Evolutionary conservation across 805 yeast genomes (phyloP).

Genomic region (Candida incommunis): DNA sequence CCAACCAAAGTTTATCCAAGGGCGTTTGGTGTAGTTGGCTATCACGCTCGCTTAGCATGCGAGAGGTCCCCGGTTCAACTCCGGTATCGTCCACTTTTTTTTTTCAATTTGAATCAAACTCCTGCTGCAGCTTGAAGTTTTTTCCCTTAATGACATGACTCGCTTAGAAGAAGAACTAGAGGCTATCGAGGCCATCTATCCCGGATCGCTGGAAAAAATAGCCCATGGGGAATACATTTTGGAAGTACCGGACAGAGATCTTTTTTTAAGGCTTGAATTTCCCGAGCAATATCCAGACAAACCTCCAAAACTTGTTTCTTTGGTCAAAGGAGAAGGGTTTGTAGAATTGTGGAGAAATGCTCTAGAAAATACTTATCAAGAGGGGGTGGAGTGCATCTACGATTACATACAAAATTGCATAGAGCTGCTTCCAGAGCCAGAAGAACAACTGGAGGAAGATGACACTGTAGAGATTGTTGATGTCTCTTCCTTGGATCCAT

Average conservation of each 20-base stretch:
- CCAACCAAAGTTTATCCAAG: too few species aligned
- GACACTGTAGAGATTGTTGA: slow-evolving; percentile 3
- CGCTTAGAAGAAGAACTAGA: slow-evolving; percentile 8
- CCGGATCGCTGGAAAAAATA: background rate
- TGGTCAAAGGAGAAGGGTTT: slow-evolving; percentile 5
- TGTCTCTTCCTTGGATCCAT: slow-evolving; percentile 25
- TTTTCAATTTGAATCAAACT: too few species aligned
- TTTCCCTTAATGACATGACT: slow-evolving; percentile 18
- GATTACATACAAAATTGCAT: slow-evolving; percentile 3
- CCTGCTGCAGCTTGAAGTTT: background rate
- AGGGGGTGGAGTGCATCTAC: slow-evolving; percentile 4
- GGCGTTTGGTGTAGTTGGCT: slow-evolving; percentile 14
- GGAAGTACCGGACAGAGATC: slow-evolving; percentile 1
- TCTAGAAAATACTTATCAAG: slow-evolving; percentile 1
- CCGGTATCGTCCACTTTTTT: slow-evolving; percentile 10
- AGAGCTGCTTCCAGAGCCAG: slow-evolving; percentile 7
- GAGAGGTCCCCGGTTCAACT: slow-evolving; percentile 12
- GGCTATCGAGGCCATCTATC: background rate
- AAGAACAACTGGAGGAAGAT: slow-evolving; percentile 13
- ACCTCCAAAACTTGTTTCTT: slow-evolving; percentile 7
- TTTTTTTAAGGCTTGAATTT: background rate
- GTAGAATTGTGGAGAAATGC: slow-evolving; percentile 2
- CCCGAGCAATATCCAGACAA: slow-evolving; percentile 15
- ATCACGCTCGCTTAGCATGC: slow-evolving; percentile 13
- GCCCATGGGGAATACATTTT: background rate